phyloP scores from a whole-genome alignment of 2,329 filamentous ascomycete genomes.

The Penicillium sp. region DNA sequence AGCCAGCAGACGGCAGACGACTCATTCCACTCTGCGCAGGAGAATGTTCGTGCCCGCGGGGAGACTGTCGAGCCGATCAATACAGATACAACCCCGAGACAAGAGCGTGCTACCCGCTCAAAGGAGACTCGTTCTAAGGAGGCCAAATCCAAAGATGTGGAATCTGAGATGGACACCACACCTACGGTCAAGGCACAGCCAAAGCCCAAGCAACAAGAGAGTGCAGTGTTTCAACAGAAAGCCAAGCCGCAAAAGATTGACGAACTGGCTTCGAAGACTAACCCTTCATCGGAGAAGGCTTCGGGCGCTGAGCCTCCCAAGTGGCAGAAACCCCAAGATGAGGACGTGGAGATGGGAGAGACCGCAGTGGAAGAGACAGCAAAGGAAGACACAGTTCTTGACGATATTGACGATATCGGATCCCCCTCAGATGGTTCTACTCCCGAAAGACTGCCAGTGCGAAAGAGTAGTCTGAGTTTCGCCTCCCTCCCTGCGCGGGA shows the following conservation, averaged over 20 bases:
- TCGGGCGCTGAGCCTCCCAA: slow-evolving; percentile 8
- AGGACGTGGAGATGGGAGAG: slow-evolving; percentile 24
- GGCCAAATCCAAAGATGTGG: slow-evolving; percentile 1
- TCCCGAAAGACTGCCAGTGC: slow-evolving; percentile 63
- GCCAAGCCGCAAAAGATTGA: slow-evolving; percentile 9
- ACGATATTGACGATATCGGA: slow-evolving; percentile 47
- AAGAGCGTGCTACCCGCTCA: slow-evolving; percentile 11
- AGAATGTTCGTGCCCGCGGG: slow-evolving; percentile 35
- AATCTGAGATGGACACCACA: slow-evolving; percentile 5
- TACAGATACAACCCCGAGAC: slow-evolving; percentile 26
- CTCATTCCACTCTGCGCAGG: slow-evolving; percentile 49
- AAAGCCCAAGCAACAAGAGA: slow-evolving; percentile 4
- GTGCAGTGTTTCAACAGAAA: not conserved
- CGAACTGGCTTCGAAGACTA: slow-evolving; percentile 9
- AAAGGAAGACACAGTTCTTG: slow-evolving; percentile 34
- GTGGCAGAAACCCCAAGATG: slow-evolving; percentile 3
- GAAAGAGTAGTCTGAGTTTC: slow-evolving; percentile 95
- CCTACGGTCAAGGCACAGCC: slow-evolving; percentile 5
- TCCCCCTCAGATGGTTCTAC: slow-evolving; percentile 50
- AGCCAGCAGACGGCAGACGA: slow-evolving; percentile 43
- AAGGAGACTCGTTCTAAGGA: slow-evolving; percentile 5
- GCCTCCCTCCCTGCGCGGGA: slow-evolving; percentile 89
- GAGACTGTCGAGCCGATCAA: slow-evolving; percentile 40
- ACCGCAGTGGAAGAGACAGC: slow-evolving; percentile 28
- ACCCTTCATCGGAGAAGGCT: slow-evolving; percentile 19